A percentile compares a stretch with the other conserved stretches of the same genome.
Evolutionary conservation across 163 green algal genomes (phyloP).

Genomic region (Chlamydomonas reinhardtii): DNA sequence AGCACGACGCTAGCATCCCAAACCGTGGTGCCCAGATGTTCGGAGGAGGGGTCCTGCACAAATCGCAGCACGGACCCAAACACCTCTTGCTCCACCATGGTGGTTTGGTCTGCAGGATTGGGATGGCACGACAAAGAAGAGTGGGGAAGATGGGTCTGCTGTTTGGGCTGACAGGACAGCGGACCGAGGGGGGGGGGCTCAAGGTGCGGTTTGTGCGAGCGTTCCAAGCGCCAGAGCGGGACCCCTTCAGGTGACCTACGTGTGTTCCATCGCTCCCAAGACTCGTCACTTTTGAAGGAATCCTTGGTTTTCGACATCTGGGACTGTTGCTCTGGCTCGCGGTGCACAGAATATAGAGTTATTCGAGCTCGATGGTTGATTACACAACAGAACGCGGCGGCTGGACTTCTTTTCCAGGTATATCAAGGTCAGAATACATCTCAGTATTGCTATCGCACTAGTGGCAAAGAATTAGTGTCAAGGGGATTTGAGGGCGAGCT

Average conservation of each 20-base stretch:
- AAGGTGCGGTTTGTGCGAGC: too few species aligned
- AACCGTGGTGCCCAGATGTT: slow-evolving; percentile 92
- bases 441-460: too few species aligned
- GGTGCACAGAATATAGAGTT: too few species aligned
- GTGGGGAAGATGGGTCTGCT: background rate
- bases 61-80: slow-evolving; percentile 61
- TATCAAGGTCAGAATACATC: too few species aligned
- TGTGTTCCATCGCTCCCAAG: slow-evolving; percentile 49
- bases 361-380: too few species aligned
- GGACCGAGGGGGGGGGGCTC: too few species aligned
- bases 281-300: slow-evolving; percentile 39
- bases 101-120: background rate
- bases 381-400: too few species aligned
- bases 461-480: too few species aligned
- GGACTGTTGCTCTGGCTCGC: background rate
- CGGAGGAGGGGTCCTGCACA: slow-evolving; percentile 83
- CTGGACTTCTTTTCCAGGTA: too few species aligned
- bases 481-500: too few species aligned
- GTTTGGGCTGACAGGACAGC: background rate
- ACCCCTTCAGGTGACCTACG: background rate
- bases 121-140: too few species aligned
- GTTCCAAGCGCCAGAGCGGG: too few species aligned
- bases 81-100: slow-evolving; percentile 44
- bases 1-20: slow-evolving; percentile 94
- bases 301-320: slow-evolving; percentile 33